Percentiles rank a stretch among this genome's conserved stretches.
Conservation (phyloP, 176 grass and related monocot species). For the Tillandsia fasciculata region DNA sequence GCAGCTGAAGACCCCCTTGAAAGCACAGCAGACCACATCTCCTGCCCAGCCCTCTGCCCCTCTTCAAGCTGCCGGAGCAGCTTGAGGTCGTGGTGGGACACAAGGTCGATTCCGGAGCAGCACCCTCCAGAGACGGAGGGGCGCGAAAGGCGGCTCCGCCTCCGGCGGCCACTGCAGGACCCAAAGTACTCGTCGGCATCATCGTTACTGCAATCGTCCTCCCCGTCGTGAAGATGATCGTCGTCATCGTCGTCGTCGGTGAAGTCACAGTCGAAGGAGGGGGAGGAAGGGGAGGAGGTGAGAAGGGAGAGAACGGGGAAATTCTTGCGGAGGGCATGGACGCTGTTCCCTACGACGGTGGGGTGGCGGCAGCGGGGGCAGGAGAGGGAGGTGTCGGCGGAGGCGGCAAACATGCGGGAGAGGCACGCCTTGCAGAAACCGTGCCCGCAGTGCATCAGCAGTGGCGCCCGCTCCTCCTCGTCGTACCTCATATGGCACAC, state of each 20-base stretch:
- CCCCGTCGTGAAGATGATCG: slow-evolving; percentile 29
- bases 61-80: slow-evolving; percentile 51
- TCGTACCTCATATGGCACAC: slow-evolving; percentile 80
- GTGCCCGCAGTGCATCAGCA: slow-evolving; percentile 95
- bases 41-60: slow-evolving; percentile 48
- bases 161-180: slow-evolving; percentile 6
- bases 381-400: slow-evolving; percentile 41
- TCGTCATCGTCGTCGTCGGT: slow-evolving; percentile 30
- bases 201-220: slow-evolving; percentile 8
- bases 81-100: slow-evolving; percentile 74
- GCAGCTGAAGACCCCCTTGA: slow-evolving; percentile 26
- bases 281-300: slow-evolving; percentile 49
- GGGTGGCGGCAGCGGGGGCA: slow-evolving; percentile 90
- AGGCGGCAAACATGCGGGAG: slow-evolving; percentile 60
- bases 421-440: slow-evolving; percentile 97
- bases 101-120: slow-evolving; percentile 46
- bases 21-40: slow-evolving; percentile 70
- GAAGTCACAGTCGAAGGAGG: slow-evolving; percentile 52
- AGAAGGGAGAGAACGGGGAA: slow-evolving; percentile 84
- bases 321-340: slow-evolving; percentile 83
- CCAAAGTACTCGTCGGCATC: slow-evolving; percentile 60
- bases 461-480: slow-evolving; percentile 77
- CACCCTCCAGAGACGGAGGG: slow-evolving; percentile 18
- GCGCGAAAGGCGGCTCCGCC: not conserved
- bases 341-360: slow-evolving; percentile 87